Evolutionary conservation across 164 flowering plant species (phyloP).

Genomic region (Piper betle): DNA sequence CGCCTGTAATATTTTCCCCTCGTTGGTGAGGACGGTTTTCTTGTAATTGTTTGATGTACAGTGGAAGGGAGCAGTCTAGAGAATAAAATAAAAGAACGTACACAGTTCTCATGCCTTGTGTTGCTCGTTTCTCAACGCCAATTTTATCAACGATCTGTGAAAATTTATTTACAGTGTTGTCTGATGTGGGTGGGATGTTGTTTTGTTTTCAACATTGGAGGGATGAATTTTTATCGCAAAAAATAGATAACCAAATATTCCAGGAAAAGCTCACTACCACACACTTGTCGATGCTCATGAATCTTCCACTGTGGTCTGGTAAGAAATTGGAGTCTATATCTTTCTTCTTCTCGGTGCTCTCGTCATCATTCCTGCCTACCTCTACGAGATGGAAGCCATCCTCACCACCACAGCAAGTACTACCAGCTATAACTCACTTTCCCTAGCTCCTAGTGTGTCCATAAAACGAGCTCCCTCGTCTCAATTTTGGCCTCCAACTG

Average conservation of each 20-base stretch:
- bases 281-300: background rate
- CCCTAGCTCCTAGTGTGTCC: background rate
- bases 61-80: background rate
- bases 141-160: too few relatives aligned
- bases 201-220: too few relatives aligned
- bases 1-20: background rate
- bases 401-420: constrained; percentile 2
- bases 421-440: background rate
- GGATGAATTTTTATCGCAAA: too few relatives aligned
- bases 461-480: background rate
- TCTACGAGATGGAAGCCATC: constrained; percentile 4
- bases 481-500: constrained; percentile 1
- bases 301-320: background rate
- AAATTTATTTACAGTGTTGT: too few relatives aligned
- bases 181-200: too few relatives aligned
- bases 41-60: background rate
- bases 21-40: background rate
- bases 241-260: too few relatives aligned
- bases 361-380: too few relatives aligned
- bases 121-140: too few relatives aligned
- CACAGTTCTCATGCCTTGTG: too few relatives aligned
- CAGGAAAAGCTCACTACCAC: background rate
- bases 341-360: too few relatives aligned
- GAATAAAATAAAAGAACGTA: too few relatives aligned
- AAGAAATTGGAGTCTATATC: background rate